These are phyloP conservation scores for Eimeria zaria DNA, from an alignment of 169 alveolate species.

Conservation along the genomic window DNA sequence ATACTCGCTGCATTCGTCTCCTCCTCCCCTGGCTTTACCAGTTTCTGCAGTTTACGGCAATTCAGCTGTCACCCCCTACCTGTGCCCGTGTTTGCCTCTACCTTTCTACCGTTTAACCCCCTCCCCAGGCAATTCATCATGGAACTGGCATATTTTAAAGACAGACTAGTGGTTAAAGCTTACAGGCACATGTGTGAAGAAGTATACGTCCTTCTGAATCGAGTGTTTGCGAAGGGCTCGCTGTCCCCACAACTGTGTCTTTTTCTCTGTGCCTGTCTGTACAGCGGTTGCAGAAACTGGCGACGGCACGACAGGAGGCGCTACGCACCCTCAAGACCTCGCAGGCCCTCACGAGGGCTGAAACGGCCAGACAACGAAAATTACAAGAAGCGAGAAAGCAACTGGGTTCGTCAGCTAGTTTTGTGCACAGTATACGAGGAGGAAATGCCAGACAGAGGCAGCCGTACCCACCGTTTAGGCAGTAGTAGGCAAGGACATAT, in stretches of 20 bases:
- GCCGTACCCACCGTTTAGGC: not conserved
- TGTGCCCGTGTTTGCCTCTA: not conserved
- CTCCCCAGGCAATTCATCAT: not conserved
- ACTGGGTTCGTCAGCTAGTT: conserved; percentile 5
- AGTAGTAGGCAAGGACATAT: not conserved
- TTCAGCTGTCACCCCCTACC: not conserved
- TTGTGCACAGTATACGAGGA: not conserved
- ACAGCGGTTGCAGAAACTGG: conserved; percentile 55
- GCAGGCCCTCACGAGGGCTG: conserved; percentile 50
- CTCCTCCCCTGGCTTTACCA: not conserved
- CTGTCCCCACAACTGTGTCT: not conserved
- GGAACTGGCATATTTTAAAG: not conserved
- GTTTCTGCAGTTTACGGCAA: not conserved
- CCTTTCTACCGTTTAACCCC: not conserved
- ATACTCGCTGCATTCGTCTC: not conserved
- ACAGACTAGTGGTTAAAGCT: no score
- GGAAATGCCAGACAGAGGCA: not conserved
- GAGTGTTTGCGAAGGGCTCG: not conserved
- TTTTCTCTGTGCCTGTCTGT: not conserved
- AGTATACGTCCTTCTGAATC: not conserved
- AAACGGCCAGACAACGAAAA: not conserved
- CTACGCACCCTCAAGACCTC: conserved; percentile 58
- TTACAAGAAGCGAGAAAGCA: conserved; percentile 25
- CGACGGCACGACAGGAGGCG: conserved; percentile 29
- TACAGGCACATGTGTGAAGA: not conserved